Evolutionary conservation across 345 rosid species (phyloP).

Genomic region (Hypericum androsaemum): DNA sequence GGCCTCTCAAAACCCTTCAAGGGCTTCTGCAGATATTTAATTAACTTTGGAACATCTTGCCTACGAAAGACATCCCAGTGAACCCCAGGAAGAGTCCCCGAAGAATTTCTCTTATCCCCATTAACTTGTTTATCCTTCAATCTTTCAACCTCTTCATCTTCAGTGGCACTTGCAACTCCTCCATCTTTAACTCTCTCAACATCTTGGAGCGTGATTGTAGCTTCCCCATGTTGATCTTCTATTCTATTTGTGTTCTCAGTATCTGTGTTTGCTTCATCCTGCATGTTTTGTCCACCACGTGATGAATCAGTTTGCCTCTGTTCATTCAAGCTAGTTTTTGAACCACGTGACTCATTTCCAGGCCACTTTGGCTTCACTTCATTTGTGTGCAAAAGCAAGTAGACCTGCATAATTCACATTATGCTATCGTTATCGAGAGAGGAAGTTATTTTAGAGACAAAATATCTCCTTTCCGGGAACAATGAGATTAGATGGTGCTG

Average conservation of each 20-base stretch:
- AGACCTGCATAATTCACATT: slow-evolving; percentile 32
- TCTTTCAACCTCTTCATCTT: slow-evolving; percentile 6
- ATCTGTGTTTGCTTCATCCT: slow-evolving; percentile 15
- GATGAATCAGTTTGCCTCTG: slow-evolving; percentile 23
- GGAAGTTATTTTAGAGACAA: too few relatives aligned
- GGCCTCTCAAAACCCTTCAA: slow-evolving; percentile 34
- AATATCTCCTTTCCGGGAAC: too few relatives aligned
- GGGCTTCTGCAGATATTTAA: slow-evolving; percentile 39
- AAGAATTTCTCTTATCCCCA: slow-evolving; percentile 8
- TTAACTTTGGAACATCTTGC: slow-evolving; percentile 68
- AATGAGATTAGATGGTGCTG: too few relatives aligned
- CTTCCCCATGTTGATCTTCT: slow-evolving; percentile 12
- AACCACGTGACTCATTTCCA: slow-evolving; percentile 17
- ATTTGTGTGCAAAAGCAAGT: slow-evolving; percentile 47
- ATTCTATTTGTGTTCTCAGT: slow-evolving; percentile 1
- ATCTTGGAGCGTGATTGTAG: neutral
- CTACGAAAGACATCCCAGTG: slow-evolving; percentile 79
- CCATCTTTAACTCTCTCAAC: neutral
- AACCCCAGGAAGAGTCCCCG: slow-evolving; percentile 36
- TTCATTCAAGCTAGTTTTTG: slow-evolving; percentile 21
- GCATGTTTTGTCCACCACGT: slow-evolving; percentile 19
- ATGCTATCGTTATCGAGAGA: slow-evolving; percentile 7
- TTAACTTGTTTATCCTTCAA: slow-evolving; percentile 13
- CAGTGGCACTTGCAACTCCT: neutral
- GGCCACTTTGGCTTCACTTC: slow-evolving; percentile 30